Base-by-base conservation (phyloP, 75 land plant species). In the Larix kaempferi region DNA sequence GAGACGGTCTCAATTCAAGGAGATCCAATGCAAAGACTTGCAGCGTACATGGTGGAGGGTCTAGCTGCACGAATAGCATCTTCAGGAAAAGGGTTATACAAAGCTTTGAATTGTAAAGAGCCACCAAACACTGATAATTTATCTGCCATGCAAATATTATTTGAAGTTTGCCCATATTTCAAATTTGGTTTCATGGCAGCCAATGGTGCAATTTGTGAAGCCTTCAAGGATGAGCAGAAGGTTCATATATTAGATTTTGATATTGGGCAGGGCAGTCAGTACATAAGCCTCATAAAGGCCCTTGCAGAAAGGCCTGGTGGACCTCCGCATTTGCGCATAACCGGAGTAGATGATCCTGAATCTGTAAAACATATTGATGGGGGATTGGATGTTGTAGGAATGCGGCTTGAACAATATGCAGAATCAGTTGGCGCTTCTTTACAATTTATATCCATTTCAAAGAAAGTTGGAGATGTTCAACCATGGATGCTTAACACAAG, bases 41-140 rank as follows among this genome's bases (percentile, higher is more conserved):
- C 99, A 55, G 99, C 99, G 0, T 96, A 94, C 86, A 86, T 96
- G 92, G 89, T 89, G n/a, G 99, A 96, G 84, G 99, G 98, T 5
- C 91, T 96, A 72, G 93, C 88, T 21, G 99, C 99, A 25, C 84
- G 93, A 21, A 78, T 94, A 78, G 91, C 87, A 49, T 83, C 88
- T n/a, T 86, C 99, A 27, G 99, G 99, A 10, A 78, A 76, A 37
- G 86, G 84, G 11, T 80, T 96, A 14, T 96, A 93, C 73, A 87
- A 89, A 61, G 90, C 91, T 39, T 75, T 96, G 49, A 91, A 71
- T 78, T 96, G 99, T 80, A 92, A 92, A 81, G 95, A 94, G 59
- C 93, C 99, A 57, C 91, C 92, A 16, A 78, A 83, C 41, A 66
- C 76, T 37, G 94, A 94, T 49, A 77, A 85, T 13, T 84, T 96